Base-by-base conservation (phyloP, 768 basidiomycete genomes). In the Epithele typhae region DNA sequence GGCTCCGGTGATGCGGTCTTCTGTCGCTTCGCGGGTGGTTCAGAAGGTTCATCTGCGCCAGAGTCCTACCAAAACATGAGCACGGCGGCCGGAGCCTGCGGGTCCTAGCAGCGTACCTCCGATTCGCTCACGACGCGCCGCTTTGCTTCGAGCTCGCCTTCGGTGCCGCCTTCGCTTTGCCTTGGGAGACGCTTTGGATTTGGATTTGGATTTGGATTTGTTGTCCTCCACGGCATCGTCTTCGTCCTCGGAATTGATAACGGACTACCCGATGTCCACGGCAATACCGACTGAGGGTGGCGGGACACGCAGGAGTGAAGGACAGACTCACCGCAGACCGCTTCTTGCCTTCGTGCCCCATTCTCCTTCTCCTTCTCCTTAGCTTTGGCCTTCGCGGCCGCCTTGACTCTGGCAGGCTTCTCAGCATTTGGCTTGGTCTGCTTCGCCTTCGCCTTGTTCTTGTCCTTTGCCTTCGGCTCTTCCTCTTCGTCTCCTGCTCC, bases 231-330 rank as follows among this genome's bases (percentile, higher is more conserved):
- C 27, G 30, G 12, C 15, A 17, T 7, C 33, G 11, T 37, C 46
- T 14, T 48, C 51, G 4, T 53, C 51, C 8, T 44, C 46, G 4
- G 51, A 53, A 3, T n/a, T n/a, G n/a, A n/a, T n/a, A n/a, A n/a
- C n/a, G n/a, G n/a, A n/a, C n/a, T n/a, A n/a, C n/a, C n/a, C n/a
- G n/a, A n/a, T n/a, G n/a, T n/a, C n/a, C n/a, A n/a, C n/a, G n/a
- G n/a, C n/a, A n/a, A n/a, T n/a, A n/a, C n/a, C n/a, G n/a, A n/a
- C n/a, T n/a, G n/a, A n/a, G n/a, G n/a, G n/a, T n/a, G n/a, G n/a
- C n/a, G n/a, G n/a, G n/a, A n/a, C n/a, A n/a, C n/a, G n/a, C n/a
- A n/a, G n/a, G n/a, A n/a, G n/a, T n/a, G n/a, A n/a, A n/a, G n/a
- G n/a, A n/a, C n/a, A n/a, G n/a, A n/a, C n/a, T n/a, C n/a, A n/a